Percentiles rank a stretch among this genome's conserved stretches.
Evolutionary conservation across 2,329 filamentous ascomycete genomes (phyloP).

Genomic region (Lachnellula occidentalis): DNA sequence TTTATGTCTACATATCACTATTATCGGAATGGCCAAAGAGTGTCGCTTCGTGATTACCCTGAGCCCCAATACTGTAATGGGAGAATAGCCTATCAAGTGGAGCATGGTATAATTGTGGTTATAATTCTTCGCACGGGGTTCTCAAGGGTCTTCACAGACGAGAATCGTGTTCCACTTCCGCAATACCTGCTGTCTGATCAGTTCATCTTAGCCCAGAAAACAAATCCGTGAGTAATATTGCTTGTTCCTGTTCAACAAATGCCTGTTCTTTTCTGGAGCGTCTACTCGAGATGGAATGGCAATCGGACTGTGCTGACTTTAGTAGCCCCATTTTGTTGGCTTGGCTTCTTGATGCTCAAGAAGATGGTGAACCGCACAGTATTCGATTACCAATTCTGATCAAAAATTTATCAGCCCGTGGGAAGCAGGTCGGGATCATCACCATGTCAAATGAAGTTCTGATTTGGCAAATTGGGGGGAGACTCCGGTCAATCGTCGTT

Average conservation of each 20-base stretch:
- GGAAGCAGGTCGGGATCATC: conserved; percentile 16
- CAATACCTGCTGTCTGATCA: conserved; percentile 18
- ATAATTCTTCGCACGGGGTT: conserved; percentile 11
- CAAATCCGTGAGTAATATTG: conserved; percentile 3
- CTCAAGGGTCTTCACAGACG: not conserved
- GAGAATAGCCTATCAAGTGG: conserved; percentile 13
- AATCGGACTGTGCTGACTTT: not conserved
- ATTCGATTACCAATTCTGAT: conserved; percentile 9
- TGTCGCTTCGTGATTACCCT: not conserved
- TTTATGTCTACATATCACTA: conserved; percentile 1
- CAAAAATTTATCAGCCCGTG: conserved; percentile 3
- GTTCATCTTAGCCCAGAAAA: conserved; percentile 11
- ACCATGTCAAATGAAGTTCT: conserved; percentile 11
- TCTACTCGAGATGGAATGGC: not conserved
- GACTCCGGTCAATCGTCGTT: conserved; percentile 6
- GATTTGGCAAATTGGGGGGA: conserved; percentile 18
- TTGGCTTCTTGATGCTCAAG: conserved; percentile 1
- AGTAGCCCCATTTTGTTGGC: conserved; percentile 9
- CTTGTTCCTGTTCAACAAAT: not conserved
- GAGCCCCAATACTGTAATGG: conserved; percentile 19
- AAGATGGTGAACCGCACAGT: not conserved
- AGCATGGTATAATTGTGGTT: conserved; percentile 7
- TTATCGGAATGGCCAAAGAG: not conserved
- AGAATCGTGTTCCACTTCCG: conserved; percentile 6
- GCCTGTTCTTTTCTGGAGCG: too few relatives aligned